These are phyloP conservation scores for Penicillium sp. DNA, from an alignment of 2,329 filamentous ascomycete species.

Conservation along the genomic window DNA sequence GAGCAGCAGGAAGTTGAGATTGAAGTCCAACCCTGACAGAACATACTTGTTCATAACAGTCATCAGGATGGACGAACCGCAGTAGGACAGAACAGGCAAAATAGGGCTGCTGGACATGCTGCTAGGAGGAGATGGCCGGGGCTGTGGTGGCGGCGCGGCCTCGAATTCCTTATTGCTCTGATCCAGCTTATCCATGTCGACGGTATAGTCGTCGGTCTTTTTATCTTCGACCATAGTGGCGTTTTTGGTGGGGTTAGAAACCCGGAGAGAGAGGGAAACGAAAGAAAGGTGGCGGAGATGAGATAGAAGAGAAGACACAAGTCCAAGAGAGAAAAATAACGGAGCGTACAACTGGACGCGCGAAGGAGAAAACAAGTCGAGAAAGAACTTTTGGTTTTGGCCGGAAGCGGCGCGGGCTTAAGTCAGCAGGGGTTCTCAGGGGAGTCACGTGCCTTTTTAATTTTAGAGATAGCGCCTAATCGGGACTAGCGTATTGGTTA, in stretches of 20 bases:
- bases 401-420: constrained; percentile 11
- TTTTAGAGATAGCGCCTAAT: neutral
- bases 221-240: constrained; percentile 79
- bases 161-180: constrained; percentile 51
- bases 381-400: constrained; percentile 19
- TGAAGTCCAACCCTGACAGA: constrained; percentile 86
- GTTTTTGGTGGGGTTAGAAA: constrained; percentile 1
- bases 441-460: neutral
- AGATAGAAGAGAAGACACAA: neutral
- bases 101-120: constrained; percentile 72
- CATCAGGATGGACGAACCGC: constrained; percentile 96
- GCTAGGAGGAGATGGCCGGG: constrained; percentile 38
- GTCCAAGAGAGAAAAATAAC: neutral
- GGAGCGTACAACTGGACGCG: constrained; percentile 17
- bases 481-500: neutral
- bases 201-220: constrained; percentile 74
- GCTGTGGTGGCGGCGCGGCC: constrained; percentile 39
- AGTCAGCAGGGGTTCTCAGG: constrained; percentile 7
- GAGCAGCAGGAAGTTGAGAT: constrained; percentile 94
- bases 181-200: constrained; percentile 66
- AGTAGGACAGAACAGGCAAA: constrained; percentile 85
- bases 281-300: neutral
- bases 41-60: constrained; percentile 99
- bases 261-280: constrained; percentile 1
- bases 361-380: constrained; percentile 9